These are phyloP conservation scores for Omphalotus guepiniiformis DNA, from an alignment of 768 basidiomycete species.

Conservation along the genomic window DNA sequence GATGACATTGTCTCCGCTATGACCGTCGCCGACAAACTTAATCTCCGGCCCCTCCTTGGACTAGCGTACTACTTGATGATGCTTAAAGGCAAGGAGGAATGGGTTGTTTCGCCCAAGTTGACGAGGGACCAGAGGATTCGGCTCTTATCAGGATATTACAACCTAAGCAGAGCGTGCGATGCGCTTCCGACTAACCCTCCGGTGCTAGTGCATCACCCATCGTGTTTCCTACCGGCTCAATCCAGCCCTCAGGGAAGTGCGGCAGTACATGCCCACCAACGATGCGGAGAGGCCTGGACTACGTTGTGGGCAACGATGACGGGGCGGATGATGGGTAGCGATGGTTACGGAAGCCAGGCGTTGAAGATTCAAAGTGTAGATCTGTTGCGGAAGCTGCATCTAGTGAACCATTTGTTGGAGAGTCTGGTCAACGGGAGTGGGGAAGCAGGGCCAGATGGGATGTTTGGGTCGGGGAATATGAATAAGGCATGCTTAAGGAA, in stretches of 20 bases:
- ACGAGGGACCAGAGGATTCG: conserved; percentile 47
- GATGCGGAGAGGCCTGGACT: conserved; percentile 41
- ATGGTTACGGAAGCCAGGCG: conserved; percentile 21
- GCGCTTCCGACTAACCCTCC: conserved; percentile 40
- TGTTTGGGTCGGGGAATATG: conserved; percentile 30
- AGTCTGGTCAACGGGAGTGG: conserved; percentile 39
- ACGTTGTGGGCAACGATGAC: conserved; percentile 33
- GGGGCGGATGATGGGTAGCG: neutral
- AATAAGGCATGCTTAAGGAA: conserved; percentile 43
- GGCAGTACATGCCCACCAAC: neutral
- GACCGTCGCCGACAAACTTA: conserved; percentile 43
- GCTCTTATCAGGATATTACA: conserved; percentile 49
- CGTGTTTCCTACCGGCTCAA: conserved; percentile 35
- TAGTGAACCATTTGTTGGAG: conserved; percentile 44
- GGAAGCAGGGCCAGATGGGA: conserved; percentile 20
- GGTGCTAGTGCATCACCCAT: conserved; percentile 34
- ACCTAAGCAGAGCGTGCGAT: conserved; percentile 41
- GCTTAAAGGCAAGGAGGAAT: conserved; percentile 43
- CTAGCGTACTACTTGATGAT: conserved; percentile 51
- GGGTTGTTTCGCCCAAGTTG: conserved; percentile 43
- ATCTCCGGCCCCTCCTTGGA: conserved; percentile 41
- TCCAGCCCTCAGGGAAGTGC: conserved; percentile 1
- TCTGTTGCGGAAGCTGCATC: conserved; percentile 39
- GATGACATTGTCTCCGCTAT: conserved; percentile 43
- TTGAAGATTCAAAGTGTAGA: conserved; percentile 40